Evolutionary conservation across 306 rosid species (phyloP).

Genomic region (Phaseolus lunatus): DNA sequence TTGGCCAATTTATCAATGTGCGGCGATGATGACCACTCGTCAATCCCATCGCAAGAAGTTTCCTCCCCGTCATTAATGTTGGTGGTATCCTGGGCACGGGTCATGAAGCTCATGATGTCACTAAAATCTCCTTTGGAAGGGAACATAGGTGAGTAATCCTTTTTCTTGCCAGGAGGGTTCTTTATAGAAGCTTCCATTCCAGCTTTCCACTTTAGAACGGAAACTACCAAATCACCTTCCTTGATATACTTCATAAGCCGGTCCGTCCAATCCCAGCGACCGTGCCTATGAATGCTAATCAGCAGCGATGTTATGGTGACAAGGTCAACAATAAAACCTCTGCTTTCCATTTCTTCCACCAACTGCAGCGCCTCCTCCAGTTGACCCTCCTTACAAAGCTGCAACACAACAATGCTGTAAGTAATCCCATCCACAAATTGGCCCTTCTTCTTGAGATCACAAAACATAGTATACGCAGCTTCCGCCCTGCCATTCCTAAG

Average conservation of each 20-base stretch:
- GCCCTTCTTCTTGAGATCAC: constrained; percentile 90
- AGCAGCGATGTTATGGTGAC: constrained; percentile 77
- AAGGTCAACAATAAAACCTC: constrained; percentile 82
- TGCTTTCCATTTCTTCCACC: constrained; percentile 94
- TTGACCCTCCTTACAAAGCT: constrained; percentile 77
- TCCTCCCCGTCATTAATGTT: constrained; percentile 38
- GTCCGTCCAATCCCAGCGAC: constrained; percentile 82
- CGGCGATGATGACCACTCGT: constrained; percentile 85
- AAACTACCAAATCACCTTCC: constrained; percentile 65
- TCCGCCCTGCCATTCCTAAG: constrained; percentile 84
- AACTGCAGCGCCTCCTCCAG: constrained; percentile 72
- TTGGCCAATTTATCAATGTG: constrained; percentile 79
- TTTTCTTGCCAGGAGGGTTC: constrained; percentile 57
- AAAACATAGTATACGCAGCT: constrained; percentile 77
- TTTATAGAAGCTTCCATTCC: constrained; percentile 83
- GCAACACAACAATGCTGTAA: constrained; percentile 79
- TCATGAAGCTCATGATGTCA: constrained; percentile 60
- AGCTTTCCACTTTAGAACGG: constrained; percentile 80
- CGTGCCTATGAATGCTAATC: constrained; percentile 69
- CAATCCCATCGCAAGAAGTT: constrained; percentile 36
- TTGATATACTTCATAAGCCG: constrained; percentile 86
- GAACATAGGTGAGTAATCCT: constrained; percentile 73
- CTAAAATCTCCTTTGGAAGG: constrained; percentile 66
- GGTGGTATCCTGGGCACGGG: constrained; percentile 44
- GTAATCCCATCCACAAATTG: constrained; percentile 82